Evolutionary conservation across 768 basidiomycete species (phyloP).

Genomic region (Boletus rubroflammeus): DNA sequence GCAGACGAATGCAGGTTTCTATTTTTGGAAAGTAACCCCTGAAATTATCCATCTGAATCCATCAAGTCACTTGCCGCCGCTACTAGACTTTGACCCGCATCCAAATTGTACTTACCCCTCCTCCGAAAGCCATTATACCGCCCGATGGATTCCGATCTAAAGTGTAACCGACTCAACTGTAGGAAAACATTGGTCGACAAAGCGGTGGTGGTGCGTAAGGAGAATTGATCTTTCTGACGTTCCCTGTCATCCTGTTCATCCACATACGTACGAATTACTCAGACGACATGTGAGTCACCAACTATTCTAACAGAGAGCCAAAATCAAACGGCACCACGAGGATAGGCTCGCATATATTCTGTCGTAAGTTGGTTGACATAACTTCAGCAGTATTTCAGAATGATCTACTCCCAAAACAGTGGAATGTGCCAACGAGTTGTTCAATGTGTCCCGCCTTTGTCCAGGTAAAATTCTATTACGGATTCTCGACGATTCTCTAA

Average conservation of each 20-base stretch:
- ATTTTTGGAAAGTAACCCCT: conserved; percentile 14
- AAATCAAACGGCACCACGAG: neutral
- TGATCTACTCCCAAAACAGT: conserved; percentile 39
- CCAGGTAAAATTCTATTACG: conserved; percentile 48
- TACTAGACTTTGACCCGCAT: neutral
- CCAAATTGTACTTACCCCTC: neutral
- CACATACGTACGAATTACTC: conserved; percentile 11
- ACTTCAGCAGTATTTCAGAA: neutral
- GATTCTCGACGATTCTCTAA: conserved; percentile 1
- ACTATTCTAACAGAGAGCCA: neutral
- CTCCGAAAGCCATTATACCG: neutral
- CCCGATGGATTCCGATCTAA: conserved; percentile 70
- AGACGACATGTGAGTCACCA: conserved; percentile 54
- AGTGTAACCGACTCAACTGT: conserved; percentile 77
- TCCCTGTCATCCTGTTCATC: neutral
- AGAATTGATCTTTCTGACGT: neutral
- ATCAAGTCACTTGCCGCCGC: neutral
- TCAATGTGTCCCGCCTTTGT: conserved; percentile 72
- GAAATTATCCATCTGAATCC: neutral
- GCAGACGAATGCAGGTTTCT: neutral
- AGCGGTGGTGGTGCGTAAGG: conserved; percentile 72
- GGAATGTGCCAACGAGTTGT: conserved; percentile 81
- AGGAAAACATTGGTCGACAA: conserved; percentile 66
- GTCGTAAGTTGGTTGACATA: conserved; percentile 42
- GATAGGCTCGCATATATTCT: conserved; percentile 84